Conservation (phyloP, 495 filamentous ascomycete species). For the Penicillium egyptiacum region DNA sequence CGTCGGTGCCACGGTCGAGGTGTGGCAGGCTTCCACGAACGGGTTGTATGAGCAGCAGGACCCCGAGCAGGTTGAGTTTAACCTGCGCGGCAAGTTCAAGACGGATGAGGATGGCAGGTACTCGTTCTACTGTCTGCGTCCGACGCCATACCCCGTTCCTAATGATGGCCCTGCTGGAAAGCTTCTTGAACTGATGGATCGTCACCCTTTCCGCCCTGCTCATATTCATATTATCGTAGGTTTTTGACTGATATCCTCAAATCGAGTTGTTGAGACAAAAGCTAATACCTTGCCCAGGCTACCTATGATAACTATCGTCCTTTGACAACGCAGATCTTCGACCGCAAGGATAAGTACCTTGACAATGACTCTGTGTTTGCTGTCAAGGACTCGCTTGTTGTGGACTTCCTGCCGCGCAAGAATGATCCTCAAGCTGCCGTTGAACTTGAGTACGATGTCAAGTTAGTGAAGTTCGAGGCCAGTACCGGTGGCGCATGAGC, state of each 20-base stretch:
- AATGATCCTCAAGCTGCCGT: conserved; percentile 63
- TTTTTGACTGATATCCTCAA: neutral
- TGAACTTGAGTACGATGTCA: conserved; percentile 61
- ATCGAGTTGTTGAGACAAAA: conserved; percentile 1
- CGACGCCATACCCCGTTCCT: conserved; percentile 72
- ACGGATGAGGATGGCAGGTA: conserved; percentile 67
- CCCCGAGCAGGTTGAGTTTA: conserved; percentile 66
- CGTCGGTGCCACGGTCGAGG: conserved; percentile 63
- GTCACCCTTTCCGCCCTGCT: conserved; percentile 78
- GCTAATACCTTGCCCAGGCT: conserved; percentile 34
- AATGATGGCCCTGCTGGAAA: conserved; percentile 58
- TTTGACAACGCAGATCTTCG: conserved; percentile 74
- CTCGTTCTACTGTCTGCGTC: conserved; percentile 64
- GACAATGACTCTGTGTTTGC: conserved; percentile 72
- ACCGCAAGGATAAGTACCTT: conserved; percentile 61
- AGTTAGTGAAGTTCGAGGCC: conserved; percentile 28
- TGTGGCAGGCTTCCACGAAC: conserved; percentile 77
- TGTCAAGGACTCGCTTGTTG: conserved; percentile 71
- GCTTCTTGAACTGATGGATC: conserved; percentile 57
- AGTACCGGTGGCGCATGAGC: conserved; percentile 12
- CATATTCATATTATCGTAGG: conserved; percentile 83
- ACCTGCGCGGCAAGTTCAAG: conserved; percentile 68
- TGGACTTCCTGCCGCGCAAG: conserved; percentile 60
- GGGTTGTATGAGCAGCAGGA: conserved; percentile 83
- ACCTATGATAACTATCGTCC: conserved; percentile 51